A percentile compares a stretch with the other conserved stretches of the same genome.
These are phyloP conservation scores for Stephania yunnanensis DNA, from an alignment of 164 flowering plant species.

Conservation along the genomic window DNA sequence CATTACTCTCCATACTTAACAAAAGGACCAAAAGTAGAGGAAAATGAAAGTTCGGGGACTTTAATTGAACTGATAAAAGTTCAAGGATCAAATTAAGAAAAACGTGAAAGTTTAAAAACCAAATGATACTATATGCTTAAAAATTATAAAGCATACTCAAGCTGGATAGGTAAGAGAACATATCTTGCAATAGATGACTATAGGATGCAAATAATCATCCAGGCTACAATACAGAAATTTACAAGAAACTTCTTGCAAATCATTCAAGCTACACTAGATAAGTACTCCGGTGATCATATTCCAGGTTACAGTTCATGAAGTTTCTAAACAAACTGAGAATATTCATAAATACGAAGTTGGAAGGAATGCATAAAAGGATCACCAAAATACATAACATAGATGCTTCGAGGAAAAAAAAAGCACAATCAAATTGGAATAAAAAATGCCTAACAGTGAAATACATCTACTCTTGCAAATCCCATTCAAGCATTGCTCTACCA, in stretches of 20 bases:
- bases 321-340: background rate
- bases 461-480: background rate
- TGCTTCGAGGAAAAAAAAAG: background rate
- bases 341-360: background rate
- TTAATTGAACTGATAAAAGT: too few relatives aligned
- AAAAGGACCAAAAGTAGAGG: too few relatives aligned
- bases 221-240: too few relatives aligned
- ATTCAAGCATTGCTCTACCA: background rate
- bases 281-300: background rate
- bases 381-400: background rate
- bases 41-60: too few relatives aligned
- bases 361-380: background rate
- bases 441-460: background rate
- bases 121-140: too few relatives aligned
- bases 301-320: background rate
- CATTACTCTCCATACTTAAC: too few relatives aligned
- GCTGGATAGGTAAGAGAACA: background rate
- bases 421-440: background rate
- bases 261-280: background rate
- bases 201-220: background rate
- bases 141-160: background rate
- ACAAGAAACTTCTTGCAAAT: background rate
- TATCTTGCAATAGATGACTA: background rate
- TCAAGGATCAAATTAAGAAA: too few relatives aligned
- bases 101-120: too few relatives aligned